Evolutionary conservation across 2,329 filamentous ascomycete genomes (phyloP).

Genomic region (Ophiognomonia clavigignenti-juglandacearum): DNA sequence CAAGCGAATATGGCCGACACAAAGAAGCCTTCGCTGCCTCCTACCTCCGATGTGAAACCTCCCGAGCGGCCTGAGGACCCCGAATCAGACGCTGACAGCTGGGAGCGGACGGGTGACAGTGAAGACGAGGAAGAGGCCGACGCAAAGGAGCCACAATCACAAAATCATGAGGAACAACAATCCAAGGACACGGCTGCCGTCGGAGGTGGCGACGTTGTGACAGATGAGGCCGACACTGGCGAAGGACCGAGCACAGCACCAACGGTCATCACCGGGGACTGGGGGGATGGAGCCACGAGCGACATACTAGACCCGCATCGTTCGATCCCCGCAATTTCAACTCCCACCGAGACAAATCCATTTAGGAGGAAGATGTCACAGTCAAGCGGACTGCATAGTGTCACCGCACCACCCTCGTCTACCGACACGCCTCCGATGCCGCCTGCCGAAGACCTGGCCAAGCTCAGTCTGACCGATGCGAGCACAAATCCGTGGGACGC

Average conservation of each 20-base stretch:
- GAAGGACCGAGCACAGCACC: neutral
- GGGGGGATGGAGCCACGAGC: neutral
- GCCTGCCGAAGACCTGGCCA: constrained; percentile 34
- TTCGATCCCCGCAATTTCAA: neutral
- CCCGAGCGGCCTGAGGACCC: neutral
- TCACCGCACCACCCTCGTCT: constrained; percentile 5
- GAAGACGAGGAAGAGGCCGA: constrained; percentile 6
- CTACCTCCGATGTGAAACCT: neutral
- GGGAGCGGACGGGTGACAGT: constrained; percentile 9
- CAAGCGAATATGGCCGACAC: constrained; percentile 23
- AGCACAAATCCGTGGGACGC: constrained; percentile 42
- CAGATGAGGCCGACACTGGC: neutral
- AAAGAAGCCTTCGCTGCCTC: constrained; percentile 4
- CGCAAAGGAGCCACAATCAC: neutral
- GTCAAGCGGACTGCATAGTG: constrained; percentile 10
- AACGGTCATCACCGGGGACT: neutral
- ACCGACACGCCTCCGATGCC: constrained; percentile 20
- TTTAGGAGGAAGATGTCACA: constrained; percentile 44
- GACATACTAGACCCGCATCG: neutral
- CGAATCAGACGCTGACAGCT: constrained; percentile 17
- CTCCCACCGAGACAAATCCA: constrained; percentile 41
- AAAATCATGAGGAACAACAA: neutral
- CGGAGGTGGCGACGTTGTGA: neutral
- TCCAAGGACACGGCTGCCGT: neutral
- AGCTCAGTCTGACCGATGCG: constrained; percentile 36